Conservation (phyloP, 176 grass and related monocot genomes). For the Saccharum spontaneum region DNA sequence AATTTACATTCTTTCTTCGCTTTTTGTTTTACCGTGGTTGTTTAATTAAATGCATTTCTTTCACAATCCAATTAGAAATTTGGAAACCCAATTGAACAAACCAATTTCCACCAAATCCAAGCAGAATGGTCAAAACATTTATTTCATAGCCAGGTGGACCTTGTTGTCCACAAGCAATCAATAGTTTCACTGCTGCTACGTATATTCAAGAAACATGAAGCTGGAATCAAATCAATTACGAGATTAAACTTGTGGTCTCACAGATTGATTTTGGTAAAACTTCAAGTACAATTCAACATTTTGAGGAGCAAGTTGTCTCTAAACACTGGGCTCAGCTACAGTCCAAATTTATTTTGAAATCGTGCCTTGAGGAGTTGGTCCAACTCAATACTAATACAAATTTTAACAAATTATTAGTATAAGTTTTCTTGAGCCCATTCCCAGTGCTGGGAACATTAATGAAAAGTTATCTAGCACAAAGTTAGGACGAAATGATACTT, state of each 20-base stretch:
- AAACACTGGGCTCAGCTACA: neutral
- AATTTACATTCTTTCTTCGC: neutral
- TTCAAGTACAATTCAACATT: neutral
- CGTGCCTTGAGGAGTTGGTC: neutral
- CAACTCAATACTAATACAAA: neutral
- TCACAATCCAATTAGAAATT: neutral
- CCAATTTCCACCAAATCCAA: neutral
- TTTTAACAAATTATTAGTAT: neutral
- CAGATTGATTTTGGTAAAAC: no score
- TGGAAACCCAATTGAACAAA: neutral
- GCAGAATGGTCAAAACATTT: neutral
- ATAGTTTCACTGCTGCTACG: neutral
- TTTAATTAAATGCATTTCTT: neutral
- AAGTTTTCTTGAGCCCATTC: neutral
- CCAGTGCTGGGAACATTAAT: neutral
- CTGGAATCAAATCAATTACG: neutral
- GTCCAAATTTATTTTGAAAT: neutral
- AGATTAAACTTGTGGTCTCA: neutral
- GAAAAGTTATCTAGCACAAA: neutral
- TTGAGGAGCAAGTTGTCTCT: neutral
- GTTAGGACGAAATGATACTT: neutral
- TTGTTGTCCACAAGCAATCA: neutral
- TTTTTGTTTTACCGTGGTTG: no score
- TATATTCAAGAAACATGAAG: slow-evolving; percentile 2
- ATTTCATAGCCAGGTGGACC: neutral